Evolutionary conservation across 345 rosid species (phyloP).

Genomic region (Geranium brycei): DNA sequence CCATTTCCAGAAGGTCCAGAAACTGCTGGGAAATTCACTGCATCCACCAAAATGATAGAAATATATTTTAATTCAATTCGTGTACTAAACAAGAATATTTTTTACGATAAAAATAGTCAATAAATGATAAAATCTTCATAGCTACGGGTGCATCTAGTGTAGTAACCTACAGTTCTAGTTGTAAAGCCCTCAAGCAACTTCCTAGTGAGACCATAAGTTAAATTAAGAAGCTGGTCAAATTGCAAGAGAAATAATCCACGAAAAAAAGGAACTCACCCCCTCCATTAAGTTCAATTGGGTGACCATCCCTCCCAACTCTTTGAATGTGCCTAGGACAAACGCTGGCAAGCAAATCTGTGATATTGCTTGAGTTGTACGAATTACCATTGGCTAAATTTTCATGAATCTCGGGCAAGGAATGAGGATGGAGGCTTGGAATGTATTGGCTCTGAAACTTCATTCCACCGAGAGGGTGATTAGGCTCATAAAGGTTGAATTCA

Average conservation of each 20-base stretch:
- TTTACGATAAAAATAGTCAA: background rate
- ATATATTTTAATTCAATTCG: background rate
- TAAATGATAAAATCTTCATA: too few species aligned
- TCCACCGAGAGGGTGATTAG: constrained; percentile 12
- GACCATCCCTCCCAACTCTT: constrained; percentile 26
- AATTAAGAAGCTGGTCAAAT: too few species aligned
- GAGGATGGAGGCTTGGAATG: constrained; percentile 26
- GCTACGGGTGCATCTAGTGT: too few species aligned
- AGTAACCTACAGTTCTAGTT: too few species aligned
- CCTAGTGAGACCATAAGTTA: too few species aligned
- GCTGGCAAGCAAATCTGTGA: too few species aligned
- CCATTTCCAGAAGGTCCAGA: constrained; percentile 68
- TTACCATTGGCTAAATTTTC: constrained; percentile 24
- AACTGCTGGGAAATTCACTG: constrained; percentile 16
- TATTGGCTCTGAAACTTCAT: constrained; percentile 18
- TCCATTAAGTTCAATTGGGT: constrained; percentile 27
- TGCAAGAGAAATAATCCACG: too few species aligned
- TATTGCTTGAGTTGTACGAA: constrained; percentile 4
- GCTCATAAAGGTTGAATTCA: constrained; percentile 17
- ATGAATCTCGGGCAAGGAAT: constrained; percentile 39
- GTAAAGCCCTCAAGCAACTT: too few species aligned
- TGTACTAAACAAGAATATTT: constrained; percentile 5
- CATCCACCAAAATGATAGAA: too few species aligned
- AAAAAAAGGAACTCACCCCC: constrained; percentile 19
- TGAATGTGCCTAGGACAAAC: constrained; percentile 13